phyloP scores from a whole-genome alignment of 306 rosid genomes.

The Lathyrus sativus region DNA sequence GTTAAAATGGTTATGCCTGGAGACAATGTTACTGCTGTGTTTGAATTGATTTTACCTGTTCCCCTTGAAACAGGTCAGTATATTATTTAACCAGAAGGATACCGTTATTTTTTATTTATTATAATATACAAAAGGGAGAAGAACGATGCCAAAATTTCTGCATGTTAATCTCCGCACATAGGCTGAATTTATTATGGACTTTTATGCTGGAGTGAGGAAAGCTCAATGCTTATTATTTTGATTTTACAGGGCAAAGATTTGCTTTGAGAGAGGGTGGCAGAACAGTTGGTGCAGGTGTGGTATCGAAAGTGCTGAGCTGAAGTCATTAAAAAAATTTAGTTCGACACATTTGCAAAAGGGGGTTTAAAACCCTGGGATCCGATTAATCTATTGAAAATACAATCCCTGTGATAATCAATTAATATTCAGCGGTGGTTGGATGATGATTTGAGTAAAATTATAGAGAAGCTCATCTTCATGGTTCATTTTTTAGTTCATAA shows the following conservation, averaged over 20 bases:
- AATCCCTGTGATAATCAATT: slow-evolving; percentile 45
- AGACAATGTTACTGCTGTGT: slow-evolving; percentile 85
- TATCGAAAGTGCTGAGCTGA: slow-evolving; percentile 80
- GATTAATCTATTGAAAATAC: slow-evolving; percentile 42
- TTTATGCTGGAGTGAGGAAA: slow-evolving; percentile 12
- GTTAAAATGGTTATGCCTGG: slow-evolving; percentile 99
- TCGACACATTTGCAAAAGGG: slow-evolving; percentile 37
- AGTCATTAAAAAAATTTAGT: slow-evolving; percentile 34
- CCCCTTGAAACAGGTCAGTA: slow-evolving; percentile 91
- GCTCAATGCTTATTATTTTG: slow-evolving; percentile 29
- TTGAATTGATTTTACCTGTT: slow-evolving; percentile 82
- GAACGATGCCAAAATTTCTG: background rate
- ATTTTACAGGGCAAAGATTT: slow-evolving; percentile 91
- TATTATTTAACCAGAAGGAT: background rate
- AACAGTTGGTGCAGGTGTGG: slow-evolving; percentile 99
- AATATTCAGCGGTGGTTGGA: slow-evolving; percentile 38
- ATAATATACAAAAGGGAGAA: background rate
- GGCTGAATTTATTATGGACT: background rate
- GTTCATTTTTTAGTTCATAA: slow-evolving; percentile 51
- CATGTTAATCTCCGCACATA: background rate
- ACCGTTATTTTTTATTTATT: background rate
- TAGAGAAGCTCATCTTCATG: slow-evolving; percentile 40
- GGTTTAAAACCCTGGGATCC: slow-evolving; percentile 31
- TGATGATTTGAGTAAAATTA: slow-evolving; percentile 44
- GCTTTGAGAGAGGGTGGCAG: slow-evolving; percentile 99